These are phyloP conservation scores for Exophiala sp. DNA, from an alignment of 2,329 filamentous ascomycete species.

Conservation along the genomic window DNA sequence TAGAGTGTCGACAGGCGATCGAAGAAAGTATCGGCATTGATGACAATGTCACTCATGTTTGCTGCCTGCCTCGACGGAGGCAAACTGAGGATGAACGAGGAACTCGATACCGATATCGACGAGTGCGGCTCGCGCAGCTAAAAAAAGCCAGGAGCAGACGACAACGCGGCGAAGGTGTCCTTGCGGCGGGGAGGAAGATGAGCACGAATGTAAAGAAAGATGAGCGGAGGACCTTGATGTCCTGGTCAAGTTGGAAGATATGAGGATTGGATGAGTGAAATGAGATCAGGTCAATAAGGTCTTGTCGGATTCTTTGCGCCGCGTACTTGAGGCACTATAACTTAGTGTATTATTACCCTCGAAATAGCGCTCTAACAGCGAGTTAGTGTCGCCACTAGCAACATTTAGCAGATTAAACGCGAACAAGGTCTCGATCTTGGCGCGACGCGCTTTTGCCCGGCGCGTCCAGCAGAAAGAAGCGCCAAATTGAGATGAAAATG, in stretches of 20 bases:
- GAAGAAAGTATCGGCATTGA: constrained; percentile 90
- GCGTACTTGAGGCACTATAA: background rate
- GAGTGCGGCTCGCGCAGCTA: background rate
- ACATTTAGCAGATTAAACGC: background rate
- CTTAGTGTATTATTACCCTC: too few relatives aligned
- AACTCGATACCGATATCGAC: background rate
- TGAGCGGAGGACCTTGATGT: background rate
- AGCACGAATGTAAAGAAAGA: background rate
- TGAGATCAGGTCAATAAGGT: background rate
- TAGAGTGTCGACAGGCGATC: constrained; percentile 83
- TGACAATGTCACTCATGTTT: constrained; percentile 72
- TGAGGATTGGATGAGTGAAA: background rate
- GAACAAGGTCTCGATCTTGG: background rate
- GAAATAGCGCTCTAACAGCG: too few relatives aligned
- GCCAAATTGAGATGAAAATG: constrained; percentile 35
- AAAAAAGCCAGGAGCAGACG: too few relatives aligned
- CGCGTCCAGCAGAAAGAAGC: background rate
- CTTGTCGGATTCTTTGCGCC: background rate
- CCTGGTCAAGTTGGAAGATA: background rate
- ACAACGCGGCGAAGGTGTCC: too few relatives aligned
- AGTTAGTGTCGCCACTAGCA: too few relatives aligned
- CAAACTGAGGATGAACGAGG: constrained; percentile 5
- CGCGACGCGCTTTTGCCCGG: background rate
- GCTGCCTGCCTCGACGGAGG: constrained; percentile 22
- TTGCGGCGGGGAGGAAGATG: background rate